Base-by-base conservation (phyloP, 371 early-diverging fungal species). In the Mortierella sp. region DNA sequence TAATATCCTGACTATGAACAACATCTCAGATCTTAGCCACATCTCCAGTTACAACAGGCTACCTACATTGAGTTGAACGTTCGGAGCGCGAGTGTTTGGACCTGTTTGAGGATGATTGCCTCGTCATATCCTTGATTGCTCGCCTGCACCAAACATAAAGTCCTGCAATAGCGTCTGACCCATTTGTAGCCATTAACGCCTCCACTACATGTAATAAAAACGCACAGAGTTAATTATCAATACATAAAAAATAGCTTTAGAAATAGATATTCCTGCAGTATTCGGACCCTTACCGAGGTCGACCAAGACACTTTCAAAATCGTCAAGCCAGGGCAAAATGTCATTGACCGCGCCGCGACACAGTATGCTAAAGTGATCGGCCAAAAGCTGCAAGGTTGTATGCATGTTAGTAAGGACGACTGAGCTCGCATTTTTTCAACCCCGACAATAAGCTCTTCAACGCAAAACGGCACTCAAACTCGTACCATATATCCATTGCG, bases 401-500 rank as follows among this genome's bases (percentile, higher is more conserved):
- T 42, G 42, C 19, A 24, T 55, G 44, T 68, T 68, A 68, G 42
- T 42, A 42, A 38, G 34, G 19, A 21, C 10, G 28, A 21, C 11
- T 8, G 11, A 11, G 38, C 52, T 52, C 16, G 21, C 52, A 24
- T 54, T 11, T 8, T 8, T 11, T 42, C 42, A 44, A n/a, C 24
- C 16, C 48, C 28, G 14, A 14, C 14, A 1, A 16, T 19, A 47
- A 11, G 26, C 24, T 28, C 26, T 26, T 26, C 28, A 16, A 71
- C 11, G 70, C 70, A 2, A 3, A 45, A n/a, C 26, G 9, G 13
- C 26, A 26, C 21, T n/a, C 65, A 31, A 5, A 34, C 77, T 50
- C 50, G 3, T 89, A 89, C 90, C 82, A 83, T 85, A 8, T 88
- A 83, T 31, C 82, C 81, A 55, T 91, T 86, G 7, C 88, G 85